phyloP scores from a whole-genome alignment of 2,329 filamentous ascomycete genomes.

The Curvularia hawaiiensis region DNA sequence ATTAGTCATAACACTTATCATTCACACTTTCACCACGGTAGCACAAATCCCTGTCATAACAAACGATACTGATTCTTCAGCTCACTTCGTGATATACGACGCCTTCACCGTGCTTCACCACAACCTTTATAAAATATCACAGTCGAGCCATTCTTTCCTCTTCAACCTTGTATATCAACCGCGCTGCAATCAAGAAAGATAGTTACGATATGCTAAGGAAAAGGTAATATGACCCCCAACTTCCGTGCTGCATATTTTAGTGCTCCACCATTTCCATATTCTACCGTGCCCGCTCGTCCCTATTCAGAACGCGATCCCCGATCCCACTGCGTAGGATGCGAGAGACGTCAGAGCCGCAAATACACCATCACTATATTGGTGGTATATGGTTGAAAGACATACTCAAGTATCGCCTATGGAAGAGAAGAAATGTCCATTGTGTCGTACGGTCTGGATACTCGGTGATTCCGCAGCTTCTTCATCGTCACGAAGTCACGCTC shows the following conservation, averaged over 20 bases:
- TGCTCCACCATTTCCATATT: not conserved
- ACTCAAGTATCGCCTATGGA: slow-evolving; percentile 9
- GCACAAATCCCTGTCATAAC: not conserved
- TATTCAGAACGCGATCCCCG: too few relatives aligned
- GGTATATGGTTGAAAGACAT: slow-evolving; percentile 18
- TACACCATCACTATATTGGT: slow-evolving; percentile 20
- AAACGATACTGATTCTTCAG: not conserved
- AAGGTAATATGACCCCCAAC: not conserved
- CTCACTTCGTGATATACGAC: not conserved
- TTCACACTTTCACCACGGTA: not conserved
- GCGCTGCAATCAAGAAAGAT: not conserved
- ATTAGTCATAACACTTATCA: not conserved
- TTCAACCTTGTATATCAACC: not conserved
- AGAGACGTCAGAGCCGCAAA: not conserved
- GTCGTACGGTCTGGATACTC: slow-evolving; percentile 29
- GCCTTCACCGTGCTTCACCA: not conserved
- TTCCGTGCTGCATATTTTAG: not conserved
- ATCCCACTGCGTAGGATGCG: not conserved
- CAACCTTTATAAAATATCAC: not conserved
- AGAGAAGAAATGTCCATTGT: slow-evolving; percentile 30
- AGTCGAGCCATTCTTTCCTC: not conserved
- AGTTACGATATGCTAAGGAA: not conserved
- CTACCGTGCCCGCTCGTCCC: too few relatives aligned
- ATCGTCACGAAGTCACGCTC: not conserved
- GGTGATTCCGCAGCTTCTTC: not conserved